Percentiles rank a stretch among this genome's conserved stretches.
phyloP scores from a whole-genome alignment of 805 yeast genomes.

The Candida patagonica region DNA sequence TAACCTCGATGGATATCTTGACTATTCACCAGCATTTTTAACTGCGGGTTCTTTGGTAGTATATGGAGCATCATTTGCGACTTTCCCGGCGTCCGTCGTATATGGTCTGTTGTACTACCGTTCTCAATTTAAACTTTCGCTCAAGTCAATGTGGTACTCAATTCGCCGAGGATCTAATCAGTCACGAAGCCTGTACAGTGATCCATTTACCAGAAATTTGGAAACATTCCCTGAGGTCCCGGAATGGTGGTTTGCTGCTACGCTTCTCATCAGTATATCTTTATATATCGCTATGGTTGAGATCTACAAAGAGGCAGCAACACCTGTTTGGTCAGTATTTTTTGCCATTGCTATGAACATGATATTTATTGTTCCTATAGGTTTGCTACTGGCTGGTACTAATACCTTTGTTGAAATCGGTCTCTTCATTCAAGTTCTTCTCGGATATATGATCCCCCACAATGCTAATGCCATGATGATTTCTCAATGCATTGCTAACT shows the following conservation, averaged over 20 bases:
- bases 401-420: constrained; percentile 48
- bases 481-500: constrained; percentile 25
- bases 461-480: constrained; percentile 23
- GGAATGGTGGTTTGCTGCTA: constrained; percentile 55
- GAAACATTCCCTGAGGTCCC: constrained; percentile 10
- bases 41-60: constrained; percentile 37
- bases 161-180: constrained; percentile 3
- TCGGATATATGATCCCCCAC: constrained; percentile 58
- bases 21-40: constrained; percentile 61
- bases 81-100: constrained; percentile 47
- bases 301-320: constrained; percentile 16
- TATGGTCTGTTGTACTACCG: constrained; percentile 25
- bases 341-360: constrained; percentile 46
- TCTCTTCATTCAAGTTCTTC: constrained; percentile 52
- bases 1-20: constrained; percentile 33
- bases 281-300: constrained; percentile 16
- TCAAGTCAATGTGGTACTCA: constrained; percentile 7
- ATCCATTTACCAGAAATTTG: constrained; percentile 9
- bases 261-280: constrained; percentile 35
- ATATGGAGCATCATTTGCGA: constrained; percentile 49
- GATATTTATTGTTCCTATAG: constrained; percentile 54
- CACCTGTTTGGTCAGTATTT: constrained; percentile 38
- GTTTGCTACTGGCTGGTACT: constrained; percentile 52
- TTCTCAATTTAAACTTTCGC: not conserved
- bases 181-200: constrained; percentile 8